These are phyloP conservation scores for Aleurites moluccanus DNA, from an alignment of 441 rosid species.

Conservation along the genomic window DNA sequence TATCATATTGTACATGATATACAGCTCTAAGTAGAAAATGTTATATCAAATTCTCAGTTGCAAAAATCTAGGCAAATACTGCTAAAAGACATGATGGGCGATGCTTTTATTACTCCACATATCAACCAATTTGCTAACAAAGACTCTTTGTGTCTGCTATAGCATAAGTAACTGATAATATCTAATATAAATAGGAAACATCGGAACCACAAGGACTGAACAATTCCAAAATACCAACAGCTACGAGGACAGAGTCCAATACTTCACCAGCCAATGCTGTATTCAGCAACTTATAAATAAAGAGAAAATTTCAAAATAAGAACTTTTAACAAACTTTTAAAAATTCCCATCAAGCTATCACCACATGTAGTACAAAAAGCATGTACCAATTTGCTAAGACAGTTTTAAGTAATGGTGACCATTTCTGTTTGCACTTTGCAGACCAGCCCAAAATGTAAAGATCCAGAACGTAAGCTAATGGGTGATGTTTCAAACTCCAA, in stretches of 20 bases:
- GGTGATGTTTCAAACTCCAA: neutral
- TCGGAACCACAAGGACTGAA: neutral
- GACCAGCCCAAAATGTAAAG: neutral
- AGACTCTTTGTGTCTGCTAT: neutral
- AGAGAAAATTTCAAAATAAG: neutral
- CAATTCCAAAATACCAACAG: neutral
- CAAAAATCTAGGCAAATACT: neutral
- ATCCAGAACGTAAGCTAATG: neutral
- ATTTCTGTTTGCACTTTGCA: neutral
- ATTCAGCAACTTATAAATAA: neutral
- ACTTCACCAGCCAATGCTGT: neutral
- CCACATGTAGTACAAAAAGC: neutral
- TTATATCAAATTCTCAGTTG: neutral
- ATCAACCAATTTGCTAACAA: neutral
- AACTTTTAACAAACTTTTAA: neutral
- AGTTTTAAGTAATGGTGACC: neutral
- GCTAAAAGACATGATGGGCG: neutral
- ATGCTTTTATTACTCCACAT: neutral
- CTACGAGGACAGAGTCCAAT: neutral
- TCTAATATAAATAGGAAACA: neutral
- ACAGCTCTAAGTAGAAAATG: neutral
- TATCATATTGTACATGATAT: neutral
- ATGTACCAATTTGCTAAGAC: neutral
- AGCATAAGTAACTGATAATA: slow-evolving; percentile 5
- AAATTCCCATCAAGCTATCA: neutral